phyloP scores from a whole-genome alignment of 306 rosid genomes.

The Cucumis melo region DNA sequence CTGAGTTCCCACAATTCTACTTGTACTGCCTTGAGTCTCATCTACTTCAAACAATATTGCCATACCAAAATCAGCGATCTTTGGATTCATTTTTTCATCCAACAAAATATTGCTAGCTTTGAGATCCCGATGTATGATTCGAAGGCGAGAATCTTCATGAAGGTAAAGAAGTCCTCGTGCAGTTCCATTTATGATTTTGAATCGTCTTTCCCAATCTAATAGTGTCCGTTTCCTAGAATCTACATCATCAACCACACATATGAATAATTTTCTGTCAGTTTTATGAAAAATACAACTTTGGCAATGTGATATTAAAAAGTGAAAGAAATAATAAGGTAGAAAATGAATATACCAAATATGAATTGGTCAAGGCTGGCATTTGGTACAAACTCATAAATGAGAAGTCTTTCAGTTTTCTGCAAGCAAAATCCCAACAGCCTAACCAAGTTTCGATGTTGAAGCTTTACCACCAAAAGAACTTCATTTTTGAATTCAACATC shows the following conservation, averaged over 20 bases:
- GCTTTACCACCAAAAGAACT: slow-evolving; percentile 36
- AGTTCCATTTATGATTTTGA: background rate
- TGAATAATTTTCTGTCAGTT: too few species aligned
- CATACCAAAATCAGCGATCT: background rate
- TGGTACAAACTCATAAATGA: slow-evolving; percentile 46
- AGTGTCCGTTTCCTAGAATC: background rate
- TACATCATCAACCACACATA: too few species aligned
- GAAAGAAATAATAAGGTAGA: too few species aligned
- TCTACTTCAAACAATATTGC: background rate
- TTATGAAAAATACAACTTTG: too few species aligned
- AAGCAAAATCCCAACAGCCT: slow-evolving; percentile 44
- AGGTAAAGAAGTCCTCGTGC: background rate
- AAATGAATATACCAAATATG: slow-evolving; percentile 56
- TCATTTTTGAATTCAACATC: background rate
- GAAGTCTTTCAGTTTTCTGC: slow-evolving; percentile 25
- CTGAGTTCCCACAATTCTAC: background rate
- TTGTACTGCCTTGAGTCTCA: background rate
- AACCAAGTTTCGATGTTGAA: slow-evolving; percentile 55
- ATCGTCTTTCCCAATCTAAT: background rate
- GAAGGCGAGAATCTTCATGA: background rate
- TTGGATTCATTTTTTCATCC: background rate
- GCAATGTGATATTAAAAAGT: too few species aligned
- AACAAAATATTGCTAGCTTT: slow-evolving; percentile 2
- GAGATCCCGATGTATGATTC: background rate
- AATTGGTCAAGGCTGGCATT: slow-evolving; percentile 5